Conservation (phyloP, 768 basidiomycete species). For the Grammothele lineata region DNA sequence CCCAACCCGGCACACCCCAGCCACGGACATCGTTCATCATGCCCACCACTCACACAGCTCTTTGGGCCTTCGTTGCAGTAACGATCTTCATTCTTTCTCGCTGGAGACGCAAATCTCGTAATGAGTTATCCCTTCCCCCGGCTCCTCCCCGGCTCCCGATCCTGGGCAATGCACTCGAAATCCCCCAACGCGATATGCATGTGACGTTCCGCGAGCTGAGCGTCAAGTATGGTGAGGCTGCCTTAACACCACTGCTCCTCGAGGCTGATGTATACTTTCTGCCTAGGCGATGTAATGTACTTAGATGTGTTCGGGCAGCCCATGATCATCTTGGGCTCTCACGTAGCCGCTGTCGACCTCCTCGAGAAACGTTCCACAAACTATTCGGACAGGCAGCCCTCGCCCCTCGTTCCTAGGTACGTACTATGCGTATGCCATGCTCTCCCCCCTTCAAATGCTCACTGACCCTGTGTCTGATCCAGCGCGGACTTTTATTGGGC, state of each 20-base stretch:
- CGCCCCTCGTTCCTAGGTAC: constrained; percentile 1
- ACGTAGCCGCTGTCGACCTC: constrained; percentile 16
- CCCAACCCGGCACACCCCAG: too few relatives aligned
- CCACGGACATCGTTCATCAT: too few relatives aligned
- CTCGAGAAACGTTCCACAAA: constrained; percentile 31
- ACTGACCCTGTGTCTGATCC: not conserved
- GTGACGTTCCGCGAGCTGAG: not conserved
- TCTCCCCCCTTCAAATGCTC: not conserved
- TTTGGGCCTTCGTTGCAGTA: too few relatives aligned
- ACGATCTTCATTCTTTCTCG: too few relatives aligned
- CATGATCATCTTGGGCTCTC: constrained; percentile 3
- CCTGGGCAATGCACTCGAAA: constrained; percentile 14
- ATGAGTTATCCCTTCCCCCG: constrained; percentile 10
- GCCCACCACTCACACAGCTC: too few relatives aligned
- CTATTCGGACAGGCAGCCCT: constrained; percentile 23
- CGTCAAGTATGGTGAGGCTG: constrained; percentile 2
- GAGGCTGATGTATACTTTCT: not conserved
- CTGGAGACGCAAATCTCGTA: not conserved
- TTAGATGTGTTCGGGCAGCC: constrained; percentile 1
- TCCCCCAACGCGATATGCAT: constrained; percentile 6
- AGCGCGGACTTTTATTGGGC: constrained; percentile 2
- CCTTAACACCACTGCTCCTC: not conserved
- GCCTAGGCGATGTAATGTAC: constrained; percentile 4
- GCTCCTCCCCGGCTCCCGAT: constrained; percentile 15
- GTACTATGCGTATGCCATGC: not conserved